Evolutionary conservation across 192 early-diverging fungal genomes (phyloP), one percentile per base, ranked within the genome.

Genomic region (Thamnidium elegans): DNA sequence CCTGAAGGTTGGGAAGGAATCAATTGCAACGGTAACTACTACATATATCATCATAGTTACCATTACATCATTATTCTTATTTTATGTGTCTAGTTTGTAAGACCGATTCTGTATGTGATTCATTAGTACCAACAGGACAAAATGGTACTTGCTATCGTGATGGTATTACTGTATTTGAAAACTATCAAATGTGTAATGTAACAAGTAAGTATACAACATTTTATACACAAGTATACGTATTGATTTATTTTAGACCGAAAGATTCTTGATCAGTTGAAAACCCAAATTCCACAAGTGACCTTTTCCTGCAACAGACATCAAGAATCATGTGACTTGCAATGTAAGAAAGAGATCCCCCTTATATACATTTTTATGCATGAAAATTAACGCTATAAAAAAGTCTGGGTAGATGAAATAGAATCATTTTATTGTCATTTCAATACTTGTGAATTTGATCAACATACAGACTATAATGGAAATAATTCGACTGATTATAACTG

Each of bases 391-490:
- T 39, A 3, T 39, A 61, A 30, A 5, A 34, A 50, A 85, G 84
- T 97, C 67, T 97, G 94, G 94, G 84, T 89, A 5, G 90, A 84
- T 46, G 81, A 89, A 47, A 79, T 80, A 31, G 92, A 97, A 68
- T 91, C 91, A n/a, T 97, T 97, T 76, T 97, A 87, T 69, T 97
- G 94, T 70, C 77, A 88, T 52, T 71, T 97, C 32, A 78, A 84
- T 58, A 78, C 87, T n/a, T 97, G 94, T 67, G 52, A 69, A 3
- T 88, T 92, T 66, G 73, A 60, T 14, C 80, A 88, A 73, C 80
- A 83, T 84, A 74, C 68, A 21, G 75, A 73, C 23, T 76, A 79
- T 55, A 70, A 83, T n/a, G 32, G 32, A 7, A 47, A 64, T 31
- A 87, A 89, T 60, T 62, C 59, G 15, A 91, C 91, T 6, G 71